These are phyloP conservation scores for Claviceps digitariae DNA, from an alignment of 2,329 filamentous ascomycete genomes.

Conservation along the genomic window DNA sequence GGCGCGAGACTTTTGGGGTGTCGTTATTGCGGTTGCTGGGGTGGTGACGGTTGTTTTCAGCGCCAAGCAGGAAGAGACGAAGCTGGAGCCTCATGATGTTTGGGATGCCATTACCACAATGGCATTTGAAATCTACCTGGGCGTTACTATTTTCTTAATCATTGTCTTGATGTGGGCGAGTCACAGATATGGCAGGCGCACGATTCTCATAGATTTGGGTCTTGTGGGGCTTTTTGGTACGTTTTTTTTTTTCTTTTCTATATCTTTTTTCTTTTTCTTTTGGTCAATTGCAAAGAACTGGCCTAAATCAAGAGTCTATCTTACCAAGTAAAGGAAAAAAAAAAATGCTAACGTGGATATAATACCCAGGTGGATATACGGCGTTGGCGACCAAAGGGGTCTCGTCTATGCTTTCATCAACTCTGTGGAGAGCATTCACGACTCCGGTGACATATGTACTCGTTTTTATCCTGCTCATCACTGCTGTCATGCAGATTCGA, in stretches of 20 bases:
- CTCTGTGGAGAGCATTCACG: conserved; percentile 73
- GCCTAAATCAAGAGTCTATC: too few relatives aligned
- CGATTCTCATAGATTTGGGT: conserved; percentile 82
- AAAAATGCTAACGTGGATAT: not conserved
- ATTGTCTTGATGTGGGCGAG: conserved; percentile 68
- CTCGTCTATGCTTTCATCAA: conserved; percentile 85
- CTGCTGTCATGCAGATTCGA: conserved; percentile 91
- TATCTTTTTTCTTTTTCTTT: too few relatives aligned
- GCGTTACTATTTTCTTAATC: conserved; percentile 62
- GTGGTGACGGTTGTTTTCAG: conserved; percentile 89
- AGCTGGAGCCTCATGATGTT: conserved; percentile 80
- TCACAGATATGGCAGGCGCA: conserved; percentile 67
- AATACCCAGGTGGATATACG: conserved; percentile 68
- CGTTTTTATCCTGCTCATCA: conserved; percentile 63
- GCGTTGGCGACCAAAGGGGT: conserved; percentile 92
- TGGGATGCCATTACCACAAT: conserved; percentile 77
- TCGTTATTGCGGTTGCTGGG: conserved; percentile 73
- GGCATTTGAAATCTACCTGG: conserved; percentile 86
- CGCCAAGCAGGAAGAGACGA: conserved; percentile 77
- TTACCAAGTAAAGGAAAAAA: too few relatives aligned
- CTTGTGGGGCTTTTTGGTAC: conserved; percentile 86
- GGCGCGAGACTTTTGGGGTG: conserved; percentile 71
- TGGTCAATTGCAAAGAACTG: too few relatives aligned
- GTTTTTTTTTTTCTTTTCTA: conserved; percentile 16
- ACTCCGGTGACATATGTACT: conserved; percentile 87